Evolutionary conservation across 805 yeast species (phyloP), one percentile per base, ranked within the genome.

Genomic region (Metschnikowia continentalis): DNA sequence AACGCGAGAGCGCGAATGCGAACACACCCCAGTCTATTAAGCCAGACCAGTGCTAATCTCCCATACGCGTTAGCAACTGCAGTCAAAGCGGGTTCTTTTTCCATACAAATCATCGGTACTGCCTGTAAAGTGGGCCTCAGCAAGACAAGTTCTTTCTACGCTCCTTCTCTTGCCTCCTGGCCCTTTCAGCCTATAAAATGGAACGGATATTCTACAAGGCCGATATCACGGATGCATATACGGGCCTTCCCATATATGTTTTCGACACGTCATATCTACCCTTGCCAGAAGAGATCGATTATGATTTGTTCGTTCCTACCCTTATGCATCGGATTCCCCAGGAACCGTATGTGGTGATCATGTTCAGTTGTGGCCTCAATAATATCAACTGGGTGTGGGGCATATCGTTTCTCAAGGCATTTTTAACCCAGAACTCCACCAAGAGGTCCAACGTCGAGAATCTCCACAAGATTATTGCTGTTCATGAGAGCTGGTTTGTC

Each of bases 401-500:
- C 13, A 61, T 79, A 45, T 75, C 74, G 59, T 74, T 80, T 43
- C 62, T 80, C 42, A 77, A 75, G 54, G 68, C 80, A 55, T 75
- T 92, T 26, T 82, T 92, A 1, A 75, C 78, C 14, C 55, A 48
- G 15, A 58, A 52, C 48, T 59, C 67, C n/a, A 74, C 74, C 5
- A 67, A 77, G 42, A 78, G 79, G 50, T 79, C 81, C 53, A 77
- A 78, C 47, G 74, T 79, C 38, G 57, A 61, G 30, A 69, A 70
- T 49, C 67, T 92, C 41, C 70, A 71, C 47, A 84, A 82, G 60
- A 73, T 90, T 2, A 86, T 84, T 55, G 78, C 91, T 32, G 96
- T 92, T 2, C 97, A 92, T 67, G 97, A 91, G 58, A 85, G 87
- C 43, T 90, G 97, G 94, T 80, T 91, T 68, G 80, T 89, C 26